Evolutionary conservation across 2,329 filamentous ascomycete genomes (phyloP), one percentile per base, ranked within the genome.

Genomic region (Penicillium concentricum): DNA sequence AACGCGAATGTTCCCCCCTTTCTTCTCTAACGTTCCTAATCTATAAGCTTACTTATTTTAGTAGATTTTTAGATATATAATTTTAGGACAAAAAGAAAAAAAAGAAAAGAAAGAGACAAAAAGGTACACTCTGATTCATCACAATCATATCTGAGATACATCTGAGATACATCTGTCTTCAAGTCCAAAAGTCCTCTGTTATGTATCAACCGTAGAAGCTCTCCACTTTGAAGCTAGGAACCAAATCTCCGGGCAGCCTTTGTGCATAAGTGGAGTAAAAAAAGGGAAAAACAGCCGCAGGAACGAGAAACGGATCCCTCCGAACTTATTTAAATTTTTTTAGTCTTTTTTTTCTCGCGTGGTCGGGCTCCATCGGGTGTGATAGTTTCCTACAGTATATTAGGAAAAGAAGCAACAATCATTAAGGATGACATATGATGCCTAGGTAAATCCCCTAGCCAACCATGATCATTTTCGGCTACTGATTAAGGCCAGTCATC

Each of bases 211-310:
- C 30, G 26, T 43, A 34, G 18, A 51, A 42, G 57, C 59, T 61
- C 61, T 65, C 64, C 63, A 66, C 61, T 56, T 8, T 20, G 38
- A 55, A 61, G 59, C 62, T 65, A 68, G 62, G 66, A 69, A 70
- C 69, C 69, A 63, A 66, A 60, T 67, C 64, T 61, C 68, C 67
- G 69, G 69, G 59, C 64, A 62, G 56, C 61, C 61, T 63, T 61
- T 43, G 57, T 68, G 63, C 65, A 69, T 57, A 41, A 61, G 67
- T 67, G 67, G 66, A 66, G 59, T 52, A 51, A 35, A n/a, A n/a
- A 38, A 28, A 66, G 60, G 60, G 57, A 63, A 61, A 62, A 60
- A 49, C 58, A 68, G 62, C 66, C 65, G 65, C 68, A 66, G 67
- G 65, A 64, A 66, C 66, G 63, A 43, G 47, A 50, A 48, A 56